Percentiles rank a stretch among this genome's conserved stretches.
Conservation (phyloP, 805 yeast species). For the Metschnikowia gelsemii region DNA sequence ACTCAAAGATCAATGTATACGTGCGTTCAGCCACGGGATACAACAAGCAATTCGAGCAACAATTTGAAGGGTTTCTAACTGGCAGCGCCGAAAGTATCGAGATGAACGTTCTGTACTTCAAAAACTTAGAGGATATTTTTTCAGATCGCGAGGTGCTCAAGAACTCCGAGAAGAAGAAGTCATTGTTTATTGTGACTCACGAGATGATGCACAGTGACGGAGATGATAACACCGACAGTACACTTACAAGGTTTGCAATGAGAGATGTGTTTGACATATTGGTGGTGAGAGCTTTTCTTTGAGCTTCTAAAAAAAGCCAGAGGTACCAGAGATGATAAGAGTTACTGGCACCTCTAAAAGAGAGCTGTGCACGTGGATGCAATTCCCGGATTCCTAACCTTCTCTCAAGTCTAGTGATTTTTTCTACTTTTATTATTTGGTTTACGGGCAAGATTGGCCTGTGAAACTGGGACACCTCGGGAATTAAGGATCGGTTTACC, state of each 20-base stretch:
- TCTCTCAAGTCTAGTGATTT: too few relatives aligned
- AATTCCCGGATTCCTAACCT: too few relatives aligned
- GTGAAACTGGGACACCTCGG: too few relatives aligned
- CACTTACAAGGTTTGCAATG: slow-evolving; percentile 7
- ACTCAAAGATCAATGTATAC: slow-evolving; percentile 10
- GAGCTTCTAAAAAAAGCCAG: background rate
- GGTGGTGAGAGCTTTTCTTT: slow-evolving; percentile 18
- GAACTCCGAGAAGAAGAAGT: background rate
- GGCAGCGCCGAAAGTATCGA: slow-evolving; percentile 7
- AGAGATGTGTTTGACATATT: slow-evolving; percentile 15
- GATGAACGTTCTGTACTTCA: slow-evolving; percentile 11
- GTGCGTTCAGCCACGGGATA: slow-evolving; percentile 16
- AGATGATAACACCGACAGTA: background rate
- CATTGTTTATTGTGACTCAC: slow-evolving; percentile 14
- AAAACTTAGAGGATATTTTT: slow-evolving; percentile 10
- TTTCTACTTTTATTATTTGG: too few relatives aligned
- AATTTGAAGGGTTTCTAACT: slow-evolving; percentile 14
- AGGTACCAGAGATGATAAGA: background rate
- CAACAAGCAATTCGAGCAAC: slow-evolving; percentile 19
- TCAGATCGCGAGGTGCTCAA: slow-evolving; percentile 1
- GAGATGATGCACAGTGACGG: slow-evolving; percentile 12
- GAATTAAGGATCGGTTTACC: background rate
- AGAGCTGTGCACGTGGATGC: too few relatives aligned
- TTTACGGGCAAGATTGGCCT: too few relatives aligned
- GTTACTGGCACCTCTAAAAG: background rate